phyloP scores from a whole-genome alignment of 768 basidiomycete genomes.

The Chiua virens region DNA sequence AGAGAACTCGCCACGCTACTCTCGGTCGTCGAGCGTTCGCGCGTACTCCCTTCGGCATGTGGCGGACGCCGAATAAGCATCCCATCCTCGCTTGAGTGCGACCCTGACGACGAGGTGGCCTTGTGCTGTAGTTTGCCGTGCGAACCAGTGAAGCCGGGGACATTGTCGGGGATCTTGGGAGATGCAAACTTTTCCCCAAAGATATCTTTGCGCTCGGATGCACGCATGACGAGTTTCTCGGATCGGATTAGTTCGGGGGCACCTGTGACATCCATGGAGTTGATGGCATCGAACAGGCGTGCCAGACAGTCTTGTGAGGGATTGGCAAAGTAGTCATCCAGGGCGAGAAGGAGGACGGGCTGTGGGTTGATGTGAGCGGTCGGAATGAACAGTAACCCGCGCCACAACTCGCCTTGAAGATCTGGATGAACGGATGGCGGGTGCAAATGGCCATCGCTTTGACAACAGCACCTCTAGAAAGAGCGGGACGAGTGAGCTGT shows the following conservation, averaged over 20 bases:
- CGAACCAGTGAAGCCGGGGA: not conserved
- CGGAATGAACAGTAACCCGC: not conserved
- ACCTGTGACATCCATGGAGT: slow-evolving; percentile 82
- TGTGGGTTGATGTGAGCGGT: slow-evolving; percentile 31
- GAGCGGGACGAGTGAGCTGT: not conserved
- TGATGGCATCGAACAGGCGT: slow-evolving; percentile 89
- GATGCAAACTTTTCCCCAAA: slow-evolving; percentile 79
- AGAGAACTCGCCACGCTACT: slow-evolving; percentile 34
- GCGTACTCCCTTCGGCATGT: slow-evolving; percentile 28
- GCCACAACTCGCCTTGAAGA: slow-evolving; percentile 73
- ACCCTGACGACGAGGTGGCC: slow-evolving; percentile 56
- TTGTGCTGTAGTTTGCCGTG: slow-evolving; percentile 40
- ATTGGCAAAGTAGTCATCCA: slow-evolving; percentile 91
- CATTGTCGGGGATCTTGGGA: slow-evolving; percentile 19
- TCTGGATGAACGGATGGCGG: slow-evolving; percentile 90
- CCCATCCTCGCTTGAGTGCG: slow-evolving; percentile 70
- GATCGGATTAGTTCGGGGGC: slow-evolving; percentile 75
- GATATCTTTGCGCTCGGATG: slow-evolving; percentile 88
- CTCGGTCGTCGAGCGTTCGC: slow-evolving; percentile 42
- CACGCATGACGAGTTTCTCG: slow-evolving; percentile 88
- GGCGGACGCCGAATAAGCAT: slow-evolving; percentile 43
- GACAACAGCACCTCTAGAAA: slow-evolving; percentile 81
- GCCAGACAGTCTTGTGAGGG: slow-evolving; percentile 90
- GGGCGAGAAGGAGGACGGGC: slow-evolving; percentile 90
- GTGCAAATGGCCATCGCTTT: slow-evolving; percentile 95